Evolutionary conservation across 2,329 filamentous ascomycete species (phyloP), one percentile per base, ranked within the genome.

Genomic region (Mycosphaerella arachidis): DNA sequence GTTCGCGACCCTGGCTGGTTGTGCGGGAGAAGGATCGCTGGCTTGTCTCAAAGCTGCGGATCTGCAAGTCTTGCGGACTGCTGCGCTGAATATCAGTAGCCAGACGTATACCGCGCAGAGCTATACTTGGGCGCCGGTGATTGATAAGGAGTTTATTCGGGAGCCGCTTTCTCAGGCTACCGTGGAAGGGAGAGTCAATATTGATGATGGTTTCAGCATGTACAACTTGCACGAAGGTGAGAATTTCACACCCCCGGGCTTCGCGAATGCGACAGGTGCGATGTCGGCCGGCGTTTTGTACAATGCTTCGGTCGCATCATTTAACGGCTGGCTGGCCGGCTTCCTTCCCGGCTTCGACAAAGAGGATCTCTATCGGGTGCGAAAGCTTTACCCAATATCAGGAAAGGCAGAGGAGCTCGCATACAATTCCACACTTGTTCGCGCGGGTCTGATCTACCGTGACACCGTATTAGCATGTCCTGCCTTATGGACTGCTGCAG

Each of bases 221-320:
- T 86, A 86, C 70, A 87, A 87, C 68, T 78, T 81, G 0, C 81
- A 86, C 67, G 85, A 87, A 71, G 84, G 85, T 24, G 80, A 86
- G 68, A 84, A 83, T 63, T 87, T 88, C 65, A 74, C 85, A 24
- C 83, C 83, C 0, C 68, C 78, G 0, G 81, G 79, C 0, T 73
- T 86, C 1, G 68, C 73, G 18, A 74, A 72, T 52, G 61, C 63
- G 0, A 63, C 67, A 0, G 70, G 72, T 6, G 67, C 0, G 83
- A 24, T 24, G 1, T 24, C 24, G 24, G 24, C 24, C 3, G 24
- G 24, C 24, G 24, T 24, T 24, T 3, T 24, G 24, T 24, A 24
- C 24, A 24, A 24, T 24, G 24, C 24, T 24, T 24, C 24, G 24
- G 24, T 24, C 24, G 24, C 24, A 24, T 24, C 24, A 24, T 24